Evolutionary conservation across 495 filamentous ascomycete genomes (phyloP), one percentile per base, ranked within the genome.

Genomic region (Astrocystis sublimbata): DNA sequence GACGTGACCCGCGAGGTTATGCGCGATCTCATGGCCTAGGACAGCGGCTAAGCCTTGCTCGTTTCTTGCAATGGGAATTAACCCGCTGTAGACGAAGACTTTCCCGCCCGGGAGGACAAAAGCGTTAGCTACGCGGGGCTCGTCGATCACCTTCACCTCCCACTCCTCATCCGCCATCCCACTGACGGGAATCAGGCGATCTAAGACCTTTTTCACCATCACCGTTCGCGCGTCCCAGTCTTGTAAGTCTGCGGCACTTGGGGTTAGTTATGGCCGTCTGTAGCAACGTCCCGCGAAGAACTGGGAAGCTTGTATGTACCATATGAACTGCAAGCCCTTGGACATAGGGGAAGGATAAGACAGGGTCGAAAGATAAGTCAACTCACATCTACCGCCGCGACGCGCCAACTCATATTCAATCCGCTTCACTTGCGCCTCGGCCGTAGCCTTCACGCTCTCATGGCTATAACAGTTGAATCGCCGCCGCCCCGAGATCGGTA

Each of bases 21-120:
- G 93, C n/a, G 92, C 91, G 61, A 98, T 96, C 77, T 97, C 93
- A 71, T 98, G 93, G 6, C 91, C 91, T 7, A 97, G 76, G 24
- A 97, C 89, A 3, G 92, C 85, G 13, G 93, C 93, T 17, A 97
- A 75, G 0, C 89, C 90, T 65, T 90, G 83, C 35, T 96, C 90
- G 53, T 81, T 84, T 42, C 77, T 57, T 47, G 89, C 90, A 15
- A 96, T 78, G 2, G 85, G 85, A 45, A 98, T 68, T 19, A 98
- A 89, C 19, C 93, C 89, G 36, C 85, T 90, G 65, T 89, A 96
- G 5, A 98, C 93, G 67, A 97, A 97, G 17, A 98, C 92, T 67
- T 96, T 96, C 2, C 92, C 93, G 70, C 91, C 92, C 3, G 93
- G 93, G 40, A 97, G 79, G 0, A 98, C 93, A 73, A 97, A 96